A percentile compares a stretch with the other conserved stretches of the same genome.
Conservation (phyloP, 2,329 filamentous ascomycete genomes). For the Fusarium equiseti region DNA sequence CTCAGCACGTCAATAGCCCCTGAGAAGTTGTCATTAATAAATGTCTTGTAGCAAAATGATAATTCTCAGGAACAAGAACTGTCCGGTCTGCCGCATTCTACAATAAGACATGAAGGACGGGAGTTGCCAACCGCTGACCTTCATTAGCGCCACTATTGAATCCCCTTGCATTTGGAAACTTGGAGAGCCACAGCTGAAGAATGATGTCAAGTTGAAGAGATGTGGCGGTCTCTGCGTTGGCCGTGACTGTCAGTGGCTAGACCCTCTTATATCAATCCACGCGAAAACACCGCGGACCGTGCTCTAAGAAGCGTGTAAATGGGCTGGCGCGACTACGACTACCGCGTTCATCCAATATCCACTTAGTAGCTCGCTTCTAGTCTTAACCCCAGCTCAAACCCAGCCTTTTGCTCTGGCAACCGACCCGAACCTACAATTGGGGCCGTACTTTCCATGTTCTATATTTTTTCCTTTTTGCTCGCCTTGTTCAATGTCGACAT, state of each 20-base stretch:
- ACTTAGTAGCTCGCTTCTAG: constrained; percentile 29
- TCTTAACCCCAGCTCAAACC: constrained; percentile 45
- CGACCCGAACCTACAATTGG: constrained; percentile 26
- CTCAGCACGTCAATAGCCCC: constrained; percentile 39
- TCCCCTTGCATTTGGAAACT: constrained; percentile 17
- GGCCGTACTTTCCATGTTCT: constrained; percentile 16
- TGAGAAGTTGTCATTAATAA: constrained; percentile 32
- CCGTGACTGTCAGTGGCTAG: constrained; percentile 9
- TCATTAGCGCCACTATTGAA: constrained; percentile 28
- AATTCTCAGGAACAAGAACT: constrained; percentile 2
- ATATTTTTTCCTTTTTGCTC: neutral
- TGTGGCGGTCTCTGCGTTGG: neutral
- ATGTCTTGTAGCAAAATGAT: constrained; percentile 21
- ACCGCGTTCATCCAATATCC: constrained; percentile 35
- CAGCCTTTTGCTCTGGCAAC: constrained; percentile 41
- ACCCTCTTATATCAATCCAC: constrained; percentile 16
- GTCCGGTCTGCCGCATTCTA: constrained; percentile 3
- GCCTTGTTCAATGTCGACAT: constrained; percentile 11
- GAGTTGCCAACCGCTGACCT: neutral
- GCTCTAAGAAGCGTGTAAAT: constrained; percentile 6
- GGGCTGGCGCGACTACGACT: constrained; percentile 32
- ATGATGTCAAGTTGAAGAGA: neutral
- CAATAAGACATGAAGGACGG: neutral
- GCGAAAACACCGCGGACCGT: constrained; percentile 41
- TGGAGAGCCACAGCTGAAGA: neutral